Conservation (phyloP, 768 basidiomycete species). For the Termitomyces sp. region DNA sequence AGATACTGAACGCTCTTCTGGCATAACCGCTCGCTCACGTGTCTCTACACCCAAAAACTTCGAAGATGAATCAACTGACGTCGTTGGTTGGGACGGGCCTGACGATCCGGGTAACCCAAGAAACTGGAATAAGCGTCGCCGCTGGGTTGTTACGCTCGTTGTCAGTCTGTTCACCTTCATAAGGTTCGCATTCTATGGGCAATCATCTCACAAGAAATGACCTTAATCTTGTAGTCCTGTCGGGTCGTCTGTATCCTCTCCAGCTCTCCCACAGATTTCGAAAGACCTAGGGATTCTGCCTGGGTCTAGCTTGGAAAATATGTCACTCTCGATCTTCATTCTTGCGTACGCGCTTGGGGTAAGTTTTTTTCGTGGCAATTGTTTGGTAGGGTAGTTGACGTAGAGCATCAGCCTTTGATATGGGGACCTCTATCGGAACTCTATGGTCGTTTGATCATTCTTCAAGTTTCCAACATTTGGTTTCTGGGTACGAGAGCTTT, state of each 20-base stretch:
- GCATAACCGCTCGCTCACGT: not conserved
- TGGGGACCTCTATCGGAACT: constrained; percentile 35
- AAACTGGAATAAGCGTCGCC: constrained; percentile 40
- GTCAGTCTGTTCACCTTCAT: constrained; percentile 55
- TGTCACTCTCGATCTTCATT: constrained; percentile 39
- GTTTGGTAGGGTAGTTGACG: not conserved
- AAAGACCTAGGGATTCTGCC: constrained; percentile 21
- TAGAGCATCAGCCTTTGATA: constrained; percentile 24
- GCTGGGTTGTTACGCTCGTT: constrained; percentile 46
- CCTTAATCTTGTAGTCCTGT: constrained; percentile 20
- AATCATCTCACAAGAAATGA: not conserved
- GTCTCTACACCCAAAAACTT: not conserved
- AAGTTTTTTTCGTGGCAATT: constrained; percentile 7
- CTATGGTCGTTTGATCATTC: constrained; percentile 38
- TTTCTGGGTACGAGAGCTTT: constrained; percentile 44
- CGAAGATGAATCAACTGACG: constrained; percentile 1
- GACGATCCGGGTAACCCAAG: constrained; percentile 24
- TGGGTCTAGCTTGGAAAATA: constrained; percentile 30
- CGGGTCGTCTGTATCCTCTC: constrained; percentile 27
- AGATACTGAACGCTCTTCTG: not conserved
- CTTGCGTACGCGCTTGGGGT: constrained; percentile 33
- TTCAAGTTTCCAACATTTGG: constrained; percentile 54
- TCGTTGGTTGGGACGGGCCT: constrained; percentile 26
- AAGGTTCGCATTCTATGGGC: constrained; percentile 14
- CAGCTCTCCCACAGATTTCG: constrained; percentile 23